Base-by-base conservation (phyloP, 2,329 filamentous ascomycete species). In the Colletotrichum orchidophilum region DNA sequence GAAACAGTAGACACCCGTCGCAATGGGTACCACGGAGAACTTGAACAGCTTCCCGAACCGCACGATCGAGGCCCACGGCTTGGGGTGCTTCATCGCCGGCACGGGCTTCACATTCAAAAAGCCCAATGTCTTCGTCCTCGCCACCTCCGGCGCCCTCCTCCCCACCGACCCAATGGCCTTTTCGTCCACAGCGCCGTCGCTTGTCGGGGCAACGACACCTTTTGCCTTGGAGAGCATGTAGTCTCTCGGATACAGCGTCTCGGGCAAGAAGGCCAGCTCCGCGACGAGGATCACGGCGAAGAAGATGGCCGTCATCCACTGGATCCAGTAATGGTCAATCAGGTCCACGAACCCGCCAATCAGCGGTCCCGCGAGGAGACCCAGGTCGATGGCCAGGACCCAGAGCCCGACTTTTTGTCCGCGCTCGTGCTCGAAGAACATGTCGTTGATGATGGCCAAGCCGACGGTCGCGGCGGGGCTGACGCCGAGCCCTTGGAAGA, bases 401-500 rank as follows among this genome's bases (percentile, higher is more conserved):
- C 87, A 90, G 15, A 90, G 75, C 0, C 88, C 88, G 29, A 89
- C 80, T 74, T 88, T 87, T 67, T 85, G 82, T 1, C 88, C 87
- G 18, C 87, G 81, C 75, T 89, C 84, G 73, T 88, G 84, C 74
- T 89, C 86, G 74, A 87, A 90, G 74, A 88, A 90, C 18, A 89
- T 74, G 77, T 88, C 87, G 72, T 85, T 85, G 68, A 88, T 82
- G 72, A 88, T 82, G 29, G 86, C 86, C 75, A 90, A 81, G 0
- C 88, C 88, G 13, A 90, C 85, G 2, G 85, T 89, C 5, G 86
- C 82, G 1, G 84, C 86, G 5, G 87, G 87, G 52, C 84, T 83
- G 15, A 87, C 86, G 0, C 87, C 87, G 11, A 90, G 80, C 0
- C 88, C 88, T 75, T 90, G 87, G 75, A 90, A 88, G 75, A 90